Conservation (phyloP, 2,329 filamentous ascomycete species). For the Cladosporium cucumerinum region DNA sequence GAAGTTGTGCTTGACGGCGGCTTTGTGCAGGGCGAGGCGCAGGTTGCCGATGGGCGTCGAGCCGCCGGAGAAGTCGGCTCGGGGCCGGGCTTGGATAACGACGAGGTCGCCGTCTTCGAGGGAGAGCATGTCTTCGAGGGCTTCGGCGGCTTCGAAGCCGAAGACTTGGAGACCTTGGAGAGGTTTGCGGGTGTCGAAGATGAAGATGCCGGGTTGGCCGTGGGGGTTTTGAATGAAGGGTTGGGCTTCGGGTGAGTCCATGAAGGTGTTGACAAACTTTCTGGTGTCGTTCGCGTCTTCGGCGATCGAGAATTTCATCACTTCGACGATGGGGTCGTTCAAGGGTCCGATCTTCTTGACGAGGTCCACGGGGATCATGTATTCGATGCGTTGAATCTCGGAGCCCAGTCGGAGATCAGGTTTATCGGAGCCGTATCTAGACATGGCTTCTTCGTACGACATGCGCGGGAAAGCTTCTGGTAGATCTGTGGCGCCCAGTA, state of each 20-base stretch:
- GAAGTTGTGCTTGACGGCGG: constrained; percentile 62
- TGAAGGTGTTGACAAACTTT: constrained; percentile 65
- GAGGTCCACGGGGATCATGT: constrained; percentile 62
- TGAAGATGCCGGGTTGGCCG: constrained; percentile 75
- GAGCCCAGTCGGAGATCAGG: constrained; percentile 78
- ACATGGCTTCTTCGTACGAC: constrained; percentile 75
- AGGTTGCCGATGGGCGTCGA: constrained; percentile 71
- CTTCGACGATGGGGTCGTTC: constrained; percentile 67
- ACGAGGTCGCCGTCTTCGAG: constrained; percentile 73
- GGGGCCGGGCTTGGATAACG: constrained; percentile 72
- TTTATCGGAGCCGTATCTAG: constrained; percentile 81
- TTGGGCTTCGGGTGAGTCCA: constrained; percentile 60
- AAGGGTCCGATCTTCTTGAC: constrained; percentile 71
- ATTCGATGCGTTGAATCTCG: constrained; percentile 60
- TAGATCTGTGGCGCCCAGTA: constrained; percentile 46
- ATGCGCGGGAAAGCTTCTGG: constrained; percentile 54
- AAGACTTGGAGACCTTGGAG: constrained; percentile 73
- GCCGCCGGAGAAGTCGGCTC: constrained; percentile 64
- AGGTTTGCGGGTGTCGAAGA: constrained; percentile 71
- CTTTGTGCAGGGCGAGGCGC: constrained; percentile 65
- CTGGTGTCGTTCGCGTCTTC: constrained; percentile 53
- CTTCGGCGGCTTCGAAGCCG: constrained; percentile 67
- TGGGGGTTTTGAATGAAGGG: constrained; percentile 65
- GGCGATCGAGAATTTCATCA: constrained; percentile 63
- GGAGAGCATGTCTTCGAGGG: constrained; percentile 51